These are phyloP conservation scores for Trichoderma aggressivum DNA, from an alignment of 2,329 filamentous ascomycete species.

Conservation along the genomic window DNA sequence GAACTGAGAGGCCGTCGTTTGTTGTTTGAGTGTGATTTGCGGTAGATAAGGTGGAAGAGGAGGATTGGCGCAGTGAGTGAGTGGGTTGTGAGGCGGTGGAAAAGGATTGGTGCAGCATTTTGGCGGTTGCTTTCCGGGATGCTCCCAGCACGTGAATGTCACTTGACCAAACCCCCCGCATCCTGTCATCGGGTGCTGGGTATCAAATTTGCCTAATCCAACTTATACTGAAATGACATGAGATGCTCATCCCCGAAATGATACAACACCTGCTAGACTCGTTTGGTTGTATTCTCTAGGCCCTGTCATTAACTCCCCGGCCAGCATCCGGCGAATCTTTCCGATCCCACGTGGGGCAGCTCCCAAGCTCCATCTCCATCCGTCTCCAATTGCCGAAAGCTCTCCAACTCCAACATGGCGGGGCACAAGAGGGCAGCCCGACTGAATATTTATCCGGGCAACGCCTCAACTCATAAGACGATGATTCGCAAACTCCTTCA, in stretches of 20 bases:
- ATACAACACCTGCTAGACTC: not conserved
- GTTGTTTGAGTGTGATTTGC: not conserved
- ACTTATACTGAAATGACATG: no score
- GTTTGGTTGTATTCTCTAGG: not conserved
- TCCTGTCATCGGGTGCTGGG: not conserved
- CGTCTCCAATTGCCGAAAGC: constrained; percentile 32
- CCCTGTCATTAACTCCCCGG: not conserved
- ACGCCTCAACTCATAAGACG: not conserved
- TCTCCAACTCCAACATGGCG: constrained; percentile 1
- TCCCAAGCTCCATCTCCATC: constrained; percentile 26
- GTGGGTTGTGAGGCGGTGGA: not conserved
- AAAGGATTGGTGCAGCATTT: not conserved
- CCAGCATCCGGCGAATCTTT: not conserved
- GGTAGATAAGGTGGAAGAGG: not conserved
- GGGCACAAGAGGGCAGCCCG: not conserved
- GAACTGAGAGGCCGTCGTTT: not conserved
- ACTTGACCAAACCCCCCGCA: not conserved
- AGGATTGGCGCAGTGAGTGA: not conserved
- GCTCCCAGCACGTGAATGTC: not conserved
- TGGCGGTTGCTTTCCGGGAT: not conserved
- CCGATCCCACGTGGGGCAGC: not conserved
- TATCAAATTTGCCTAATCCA: not conserved
- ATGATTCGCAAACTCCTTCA: not conserved
- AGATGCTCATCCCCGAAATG: not conserved
- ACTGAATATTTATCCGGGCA: constrained; percentile 1